phyloP scores from a whole-genome alignment of 2,329 filamentous ascomycete species.

The Penicillium crustosum region DNA sequence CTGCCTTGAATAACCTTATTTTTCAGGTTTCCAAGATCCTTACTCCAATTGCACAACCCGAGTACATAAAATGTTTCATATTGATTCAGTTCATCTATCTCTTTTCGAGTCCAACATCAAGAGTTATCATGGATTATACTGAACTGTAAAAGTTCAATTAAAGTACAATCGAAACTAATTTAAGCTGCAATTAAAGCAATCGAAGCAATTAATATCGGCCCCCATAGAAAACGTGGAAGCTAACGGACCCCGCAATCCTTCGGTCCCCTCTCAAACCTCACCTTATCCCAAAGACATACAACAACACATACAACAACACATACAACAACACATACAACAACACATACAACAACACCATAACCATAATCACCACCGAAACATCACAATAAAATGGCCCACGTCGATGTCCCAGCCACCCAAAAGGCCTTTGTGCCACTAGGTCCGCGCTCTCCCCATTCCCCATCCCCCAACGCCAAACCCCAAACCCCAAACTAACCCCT shows the following conservation, averaged over 20 bases:
- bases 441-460: slow-evolving; percentile 21
- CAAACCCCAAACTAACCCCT: slow-evolving; percentile 13
- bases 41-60: neutral
- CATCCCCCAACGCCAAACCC: neutral
- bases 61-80: neutral
- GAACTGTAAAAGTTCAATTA: neutral
- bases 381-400: slow-evolving; percentile 30
- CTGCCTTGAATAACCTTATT: neutral
- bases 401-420: slow-evolving; percentile 40
- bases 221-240: neutral
- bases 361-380: neutral
- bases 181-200: too few relatives aligned
- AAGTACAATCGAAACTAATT: too few relatives aligned
- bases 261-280: neutral
- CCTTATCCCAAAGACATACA: neutral
- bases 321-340: too few relatives aligned
- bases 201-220: neutral
- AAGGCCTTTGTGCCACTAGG: slow-evolving; percentile 53
- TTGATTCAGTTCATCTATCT: too few relatives aligned
- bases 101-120: neutral
- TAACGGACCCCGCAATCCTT: slow-evolving; percentile 2
- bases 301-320: too few relatives aligned
- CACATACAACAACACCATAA: neutral
- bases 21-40: neutral
- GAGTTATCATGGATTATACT: neutral